Evolutionary conservation across 2,329 filamentous ascomycete genomes (phyloP).

Genomic region (Ceratocystis colombiana): DNA sequence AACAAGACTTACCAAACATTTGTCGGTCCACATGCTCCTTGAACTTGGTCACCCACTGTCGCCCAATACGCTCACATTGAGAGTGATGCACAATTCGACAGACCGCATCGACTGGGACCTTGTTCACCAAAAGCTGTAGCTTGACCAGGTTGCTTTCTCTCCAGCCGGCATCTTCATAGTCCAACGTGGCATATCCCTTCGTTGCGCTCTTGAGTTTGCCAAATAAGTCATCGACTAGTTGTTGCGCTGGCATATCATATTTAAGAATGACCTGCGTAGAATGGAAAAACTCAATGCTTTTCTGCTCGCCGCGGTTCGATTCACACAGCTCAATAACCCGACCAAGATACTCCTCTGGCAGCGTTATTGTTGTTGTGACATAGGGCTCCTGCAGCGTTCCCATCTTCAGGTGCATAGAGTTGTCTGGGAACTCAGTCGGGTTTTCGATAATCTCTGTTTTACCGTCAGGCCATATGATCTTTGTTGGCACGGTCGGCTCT

Average conservation of each 20-base stretch:
- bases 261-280: conserved; percentile 87
- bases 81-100: conserved; percentile 77
- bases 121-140: conserved; percentile 88
- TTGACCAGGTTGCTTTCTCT: conserved; percentile 71
- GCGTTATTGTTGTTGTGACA: conserved; percentile 73
- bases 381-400: conserved; percentile 44
- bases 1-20: conserved; percentile 56
- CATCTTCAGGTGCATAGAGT: conserved; percentile 32
- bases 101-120: conserved; percentile 84
- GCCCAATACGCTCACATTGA: conserved; percentile 69
- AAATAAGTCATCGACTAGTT: conserved; percentile 93
- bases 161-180: conserved; percentile 95
- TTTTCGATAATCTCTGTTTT: conserved; percentile 57
- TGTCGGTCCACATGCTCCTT: conserved; percentile 93
- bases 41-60: conserved; percentile 88
- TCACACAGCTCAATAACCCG: conserved; percentile 94
- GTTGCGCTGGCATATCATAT: conserved; percentile 77
- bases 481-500: conserved; percentile 87
- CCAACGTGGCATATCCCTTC: conserved; percentile 89
- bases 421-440: conserved; percentile 69
- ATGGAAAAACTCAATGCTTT: conserved; percentile 83
- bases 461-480: conserved; percentile 53
- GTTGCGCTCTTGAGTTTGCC: conserved; percentile 89
- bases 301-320: conserved; percentile 74
- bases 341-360: conserved; percentile 89